Evolutionary conservation across 768 basidiomycete species (phyloP), one percentile per base, ranked within the genome.

Genomic region (Tubosaeta brunneosetosa): DNA sequence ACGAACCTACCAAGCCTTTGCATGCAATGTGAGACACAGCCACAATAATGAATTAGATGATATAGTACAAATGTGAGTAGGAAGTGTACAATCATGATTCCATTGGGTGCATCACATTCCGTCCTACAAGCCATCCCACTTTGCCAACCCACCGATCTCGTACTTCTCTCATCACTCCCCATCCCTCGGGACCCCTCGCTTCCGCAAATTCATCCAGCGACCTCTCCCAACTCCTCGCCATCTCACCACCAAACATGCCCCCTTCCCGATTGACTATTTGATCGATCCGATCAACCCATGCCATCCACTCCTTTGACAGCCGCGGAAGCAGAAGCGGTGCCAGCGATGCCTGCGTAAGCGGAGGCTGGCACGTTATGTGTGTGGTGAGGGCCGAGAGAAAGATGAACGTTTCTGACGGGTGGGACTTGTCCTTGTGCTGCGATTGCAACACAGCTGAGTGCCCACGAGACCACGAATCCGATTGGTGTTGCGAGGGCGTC

Each of bases 241-340:
- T 79, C 55, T 91, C 88, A 33, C 74, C 76, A 3, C 87, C 82
- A 65, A 91, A 91, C 89, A 93, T 89, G 6, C 87, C 83, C 6
- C 82, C 87, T 55, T 85, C 75, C 13, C 69, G 73, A 62, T 92
- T 93, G 5, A 89, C 86, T 14, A 80, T 70, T 9, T 79, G 72
- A 58, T 91, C 87, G 29, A 93, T 76, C 44, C 77, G 77, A 36
- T 81, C 75, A 17, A 90, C 74, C 90, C 90, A 93, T 13, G 81
- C 82, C 47, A 73, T 78, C 90, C 91, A 92, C 65, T 93, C 90
- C 47, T 84, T 77, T 8, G 74, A 60, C 26, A 93, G 68, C 10
- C 88, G 83, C 2, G 84, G 80, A 44, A 85, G 73, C 10, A 92
- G 67, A 40, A 79, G 68, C 2, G 80, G 81, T 10, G 68, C 74